phyloP scores from a whole-genome alignment of 2,329 filamentous ascomycete genomes.

The Tolypocladium amazonense region DNA sequence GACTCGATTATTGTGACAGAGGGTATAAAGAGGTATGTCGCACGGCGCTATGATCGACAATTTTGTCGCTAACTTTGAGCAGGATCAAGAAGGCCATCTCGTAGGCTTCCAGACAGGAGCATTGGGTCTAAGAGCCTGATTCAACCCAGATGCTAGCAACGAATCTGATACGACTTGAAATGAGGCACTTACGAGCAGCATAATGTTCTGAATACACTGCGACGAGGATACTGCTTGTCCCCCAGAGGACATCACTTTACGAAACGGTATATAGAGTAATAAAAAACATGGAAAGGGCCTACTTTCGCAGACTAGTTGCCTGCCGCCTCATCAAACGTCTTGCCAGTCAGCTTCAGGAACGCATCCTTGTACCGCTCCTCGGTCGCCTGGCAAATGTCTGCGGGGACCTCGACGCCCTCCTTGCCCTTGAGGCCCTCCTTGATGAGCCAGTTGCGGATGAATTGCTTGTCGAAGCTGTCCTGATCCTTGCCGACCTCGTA shows the following conservation, averaged over 20 bases:
- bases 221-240: not conserved
- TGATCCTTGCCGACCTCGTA: conserved; percentile 59
- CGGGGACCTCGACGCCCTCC: conserved; percentile 48
- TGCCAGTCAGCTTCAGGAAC: conserved; percentile 47
- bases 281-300: not conserved
- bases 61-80: not conserved
- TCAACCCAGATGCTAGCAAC: not conserved
- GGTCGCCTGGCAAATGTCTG: conserved; percentile 30
- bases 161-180: not conserved
- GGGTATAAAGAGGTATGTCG: conserved; percentile 22
- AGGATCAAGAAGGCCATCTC: conserved; percentile 4
- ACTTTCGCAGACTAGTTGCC: not conserved
- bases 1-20: conserved; percentile 21
- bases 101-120: not conserved
- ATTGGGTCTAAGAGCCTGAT: not conserved
- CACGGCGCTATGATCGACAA: not conserved
- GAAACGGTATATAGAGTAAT: not conserved
- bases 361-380: conserved; percentile 9
- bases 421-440: conserved; percentile 45
- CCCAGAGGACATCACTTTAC: not conserved
- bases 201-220: not conserved
- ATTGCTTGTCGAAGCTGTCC: conserved; percentile 84
- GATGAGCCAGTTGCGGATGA: conserved; percentile 72
- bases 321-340: conserved; percentile 25
- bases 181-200: not conserved